Percentiles rank a stretch among this genome's conserved stretches.
Evolutionary conservation across 768 basidiomycete species (phyloP).

Genomic region (Trametes cinnabarina): DNA sequence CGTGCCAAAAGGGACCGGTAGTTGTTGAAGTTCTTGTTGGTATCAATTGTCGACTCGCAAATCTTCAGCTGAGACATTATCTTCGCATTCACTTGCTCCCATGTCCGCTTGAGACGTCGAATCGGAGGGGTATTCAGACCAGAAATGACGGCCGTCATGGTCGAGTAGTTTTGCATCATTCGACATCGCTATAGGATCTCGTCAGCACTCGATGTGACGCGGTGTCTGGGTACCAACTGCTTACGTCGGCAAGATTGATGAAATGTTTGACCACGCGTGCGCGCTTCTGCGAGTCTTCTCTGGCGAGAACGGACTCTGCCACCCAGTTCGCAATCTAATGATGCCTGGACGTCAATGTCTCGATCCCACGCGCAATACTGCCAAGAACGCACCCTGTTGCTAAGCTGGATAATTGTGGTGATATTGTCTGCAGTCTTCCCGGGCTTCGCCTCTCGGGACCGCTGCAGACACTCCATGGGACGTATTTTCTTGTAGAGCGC

Average conservation of each 20-base stretch:
- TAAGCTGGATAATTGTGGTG: slow-evolving; percentile 80
- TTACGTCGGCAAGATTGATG: slow-evolving; percentile 86
- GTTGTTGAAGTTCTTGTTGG: slow-evolving; percentile 90
- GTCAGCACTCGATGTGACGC: neutral
- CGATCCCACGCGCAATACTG: neutral
- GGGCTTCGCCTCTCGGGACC: slow-evolving; percentile 71
- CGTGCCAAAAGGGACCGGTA: slow-evolving; percentile 82
- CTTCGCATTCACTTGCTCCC: slow-evolving; percentile 82
- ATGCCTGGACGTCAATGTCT: neutral
- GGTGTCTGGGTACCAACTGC: slow-evolving; percentile 29
- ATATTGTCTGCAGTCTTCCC: slow-evolving; percentile 78
- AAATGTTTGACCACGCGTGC: slow-evolving; percentile 85
- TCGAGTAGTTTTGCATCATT: slow-evolving; percentile 87
- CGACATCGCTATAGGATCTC: slow-evolving; percentile 72
- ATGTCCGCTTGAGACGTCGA: slow-evolving; percentile 87
- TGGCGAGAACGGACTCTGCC: slow-evolving; percentile 73
- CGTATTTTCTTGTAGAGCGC: slow-evolving; percentile 83
- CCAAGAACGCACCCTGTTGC: slow-evolving; percentile 63
- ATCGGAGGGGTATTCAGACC: slow-evolving; percentile 94
- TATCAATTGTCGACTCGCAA: slow-evolving; percentile 89
- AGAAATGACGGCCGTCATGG: slow-evolving; percentile 95
- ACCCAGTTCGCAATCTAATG: slow-evolving; percentile 90
- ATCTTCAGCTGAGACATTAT: slow-evolving; percentile 69
- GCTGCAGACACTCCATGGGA: slow-evolving; percentile 86
- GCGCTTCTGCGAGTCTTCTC: slow-evolving; percentile 81